phyloP scores from a whole-genome alignment of 768 basidiomycete species.

The Royoungia palumana region DNA sequence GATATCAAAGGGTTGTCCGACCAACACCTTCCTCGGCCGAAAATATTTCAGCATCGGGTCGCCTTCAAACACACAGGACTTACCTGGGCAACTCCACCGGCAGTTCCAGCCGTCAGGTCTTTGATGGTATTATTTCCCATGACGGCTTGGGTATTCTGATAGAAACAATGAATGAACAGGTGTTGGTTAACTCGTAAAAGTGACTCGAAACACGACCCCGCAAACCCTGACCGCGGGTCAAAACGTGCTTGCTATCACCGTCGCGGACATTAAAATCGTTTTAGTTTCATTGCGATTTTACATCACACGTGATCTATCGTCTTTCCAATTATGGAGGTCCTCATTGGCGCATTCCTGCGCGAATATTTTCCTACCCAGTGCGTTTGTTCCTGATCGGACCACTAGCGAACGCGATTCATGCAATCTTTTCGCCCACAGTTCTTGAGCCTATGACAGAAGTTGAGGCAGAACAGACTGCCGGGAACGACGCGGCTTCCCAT shows the following conservation, averaged over 20 bases:
- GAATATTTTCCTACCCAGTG: constrained; percentile 8
- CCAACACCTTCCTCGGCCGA: constrained; percentile 58
- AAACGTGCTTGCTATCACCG: constrained; percentile 8
- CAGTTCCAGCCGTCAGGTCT: constrained; percentile 86
- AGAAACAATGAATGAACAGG: background rate
- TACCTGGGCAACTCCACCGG: constrained; percentile 88
- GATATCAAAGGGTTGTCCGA: constrained; percentile 95
- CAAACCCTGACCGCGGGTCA: constrained; percentile 1
- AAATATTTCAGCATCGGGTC: constrained; percentile 1
- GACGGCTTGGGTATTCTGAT: constrained; percentile 11
- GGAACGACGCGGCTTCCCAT: background rate
- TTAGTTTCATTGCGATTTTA: background rate
- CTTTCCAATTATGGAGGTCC: constrained; percentile 8
- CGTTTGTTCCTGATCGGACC: constrained; percentile 5
- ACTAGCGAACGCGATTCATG: constrained; percentile 8
- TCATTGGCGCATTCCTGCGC: background rate
- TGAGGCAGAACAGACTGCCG: constrained; percentile 6
- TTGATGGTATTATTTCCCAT: constrained; percentile 61
- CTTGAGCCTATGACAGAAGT: constrained; percentile 12
- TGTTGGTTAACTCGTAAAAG: background rate
- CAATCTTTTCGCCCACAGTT: constrained; percentile 1
- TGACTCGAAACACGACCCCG: background rate
- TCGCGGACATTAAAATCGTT: constrained; percentile 20
- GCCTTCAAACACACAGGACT: constrained; percentile 2
- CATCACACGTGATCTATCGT: constrained; percentile 14